Conservation (phyloP, 2,329 filamentous ascomycete species). For the Pseudocercospora fijiensis region DNA sequence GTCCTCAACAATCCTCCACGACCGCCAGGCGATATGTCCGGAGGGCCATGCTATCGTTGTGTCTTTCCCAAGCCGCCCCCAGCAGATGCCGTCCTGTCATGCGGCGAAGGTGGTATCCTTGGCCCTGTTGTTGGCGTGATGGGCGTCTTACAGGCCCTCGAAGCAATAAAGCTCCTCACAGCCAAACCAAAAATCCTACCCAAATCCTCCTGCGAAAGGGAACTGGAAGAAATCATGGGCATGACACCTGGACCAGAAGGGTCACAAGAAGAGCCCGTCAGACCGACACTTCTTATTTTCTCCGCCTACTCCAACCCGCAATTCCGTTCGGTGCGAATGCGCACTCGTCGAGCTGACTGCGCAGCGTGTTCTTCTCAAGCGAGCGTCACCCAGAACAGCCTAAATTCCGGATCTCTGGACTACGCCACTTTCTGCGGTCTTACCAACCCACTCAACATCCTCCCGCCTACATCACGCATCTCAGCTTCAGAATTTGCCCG, state of each 20-base stretch:
- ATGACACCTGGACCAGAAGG: slow-evolving; percentile 15
- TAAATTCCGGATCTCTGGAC: slow-evolving; percentile 57
- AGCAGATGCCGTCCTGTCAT: slow-evolving; percentile 76
- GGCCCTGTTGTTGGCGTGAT: slow-evolving; percentile 91
- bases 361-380: slow-evolving; percentile 69
- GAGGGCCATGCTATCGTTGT: slow-evolving; percentile 89
- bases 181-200: slow-evolving; percentile 40
- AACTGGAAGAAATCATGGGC: slow-evolving; percentile 20
- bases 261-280: slow-evolving; percentile 29
- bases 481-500: slow-evolving; percentile 60
- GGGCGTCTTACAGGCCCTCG: slow-evolving; percentile 87
- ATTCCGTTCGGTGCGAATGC: slow-evolving; percentile 75
- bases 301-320: slow-evolving; percentile 53
- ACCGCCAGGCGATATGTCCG: slow-evolving; percentile 55
- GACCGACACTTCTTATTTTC: slow-evolving; percentile 53
- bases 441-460: slow-evolving; percentile 52
- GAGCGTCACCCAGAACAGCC: slow-evolving; percentile 61
- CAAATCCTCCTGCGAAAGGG: slow-evolving; percentile 4
- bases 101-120: slow-evolving; percentile 88
- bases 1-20: slow-evolving; percentile 78
- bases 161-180: slow-evolving; percentile 80
- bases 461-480: slow-evolving; percentile 66
- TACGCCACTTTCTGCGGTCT: slow-evolving; percentile 85
- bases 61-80: slow-evolving; percentile 87
- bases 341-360: slow-evolving; percentile 67